A percentile compares a stretch with the other conserved stretches of the same genome.
These are phyloP conservation scores for Sporobolomyces pararoseus DNA, from an alignment of 768 basidiomycete species.

Conservation along the genomic window DNA sequence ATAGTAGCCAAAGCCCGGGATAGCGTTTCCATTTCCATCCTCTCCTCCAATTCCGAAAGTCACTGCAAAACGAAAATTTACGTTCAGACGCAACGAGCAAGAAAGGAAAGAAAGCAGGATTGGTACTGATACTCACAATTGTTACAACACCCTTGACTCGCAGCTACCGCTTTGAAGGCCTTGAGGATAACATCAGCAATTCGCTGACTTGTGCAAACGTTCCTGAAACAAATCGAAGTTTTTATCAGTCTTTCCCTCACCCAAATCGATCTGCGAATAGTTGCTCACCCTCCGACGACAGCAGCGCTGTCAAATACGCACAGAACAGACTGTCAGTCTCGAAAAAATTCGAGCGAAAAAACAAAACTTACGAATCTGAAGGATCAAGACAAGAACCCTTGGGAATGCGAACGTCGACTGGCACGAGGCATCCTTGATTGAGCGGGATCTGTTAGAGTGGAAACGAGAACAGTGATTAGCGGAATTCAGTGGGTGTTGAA, in stretches of 20 bases:
- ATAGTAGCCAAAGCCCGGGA: constrained; percentile 51
- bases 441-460: constrained; percentile 62
- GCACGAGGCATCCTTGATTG: constrained; percentile 81
- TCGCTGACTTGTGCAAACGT: constrained; percentile 65
- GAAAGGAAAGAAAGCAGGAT: neutral
- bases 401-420: constrained; percentile 67
- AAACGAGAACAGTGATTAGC: neutral
- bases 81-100: neutral
- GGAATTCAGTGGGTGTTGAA: no score
- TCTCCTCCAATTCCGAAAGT: constrained; percentile 29
- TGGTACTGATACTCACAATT: neutral
- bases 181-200: constrained; percentile 91
- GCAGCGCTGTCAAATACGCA: neutral
- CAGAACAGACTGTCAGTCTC: neutral
- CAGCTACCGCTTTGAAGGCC: constrained; percentile 86
- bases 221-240: neutral
- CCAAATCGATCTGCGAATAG: no score
- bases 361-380: constrained; percentile 70
- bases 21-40: constrained; percentile 53
- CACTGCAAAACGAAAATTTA: neutral
- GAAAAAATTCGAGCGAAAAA: neutral
- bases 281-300: constrained; percentile 5
- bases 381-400: constrained; percentile 71
- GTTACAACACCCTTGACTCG: constrained; percentile 82
- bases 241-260: neutral